A percentile compares a stretch with the other conserved stretches of the same genome.
These are phyloP conservation scores for Lachnellula hyalina DNA, from an alignment of 2,329 filamentous ascomycete species.

Conservation along the genomic window DNA sequence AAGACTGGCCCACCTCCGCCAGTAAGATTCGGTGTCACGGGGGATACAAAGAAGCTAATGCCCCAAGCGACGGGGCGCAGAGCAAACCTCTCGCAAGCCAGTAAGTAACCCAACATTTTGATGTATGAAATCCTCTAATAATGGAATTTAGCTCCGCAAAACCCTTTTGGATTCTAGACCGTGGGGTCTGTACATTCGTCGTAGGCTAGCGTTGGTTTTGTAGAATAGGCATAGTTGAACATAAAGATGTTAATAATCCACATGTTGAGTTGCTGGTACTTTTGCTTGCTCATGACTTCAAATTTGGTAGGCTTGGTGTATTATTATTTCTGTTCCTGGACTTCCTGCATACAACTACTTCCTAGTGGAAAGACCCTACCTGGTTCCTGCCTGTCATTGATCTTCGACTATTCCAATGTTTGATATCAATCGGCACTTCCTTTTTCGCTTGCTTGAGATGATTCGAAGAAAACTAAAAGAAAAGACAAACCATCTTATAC, in stretches of 20 bases:
- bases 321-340: neutral
- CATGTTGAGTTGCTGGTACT: neutral
- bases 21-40: conserved; percentile 78
- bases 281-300: neutral
- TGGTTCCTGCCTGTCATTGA: neutral
- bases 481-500: too few relatives aligned
- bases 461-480: too few relatives aligned
- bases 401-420: too few relatives aligned
- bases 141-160: conserved; percentile 52
- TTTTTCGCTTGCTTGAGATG: too few relatives aligned
- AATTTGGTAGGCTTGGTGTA: neutral
- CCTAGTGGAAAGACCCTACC: neutral
- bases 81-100: conserved; percentile 90
- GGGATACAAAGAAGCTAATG: conserved; percentile 67
- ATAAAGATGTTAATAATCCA: conserved; percentile 24
- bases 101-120: conserved; percentile 57
- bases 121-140: conserved; percentile 7
- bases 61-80: conserved; percentile 84
- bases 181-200: conserved; percentile 20
- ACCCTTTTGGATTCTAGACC: conserved; percentile 62
- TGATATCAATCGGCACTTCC: too few relatives aligned
- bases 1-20: conserved; percentile 82
- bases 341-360: neutral
- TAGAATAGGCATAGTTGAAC: conserved; percentile 28
- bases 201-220: conserved; percentile 19